Base-by-base conservation (phyloP, 2,329 filamentous ascomycete genomes). In the Phyllosticta citribraziliensis region DNA sequence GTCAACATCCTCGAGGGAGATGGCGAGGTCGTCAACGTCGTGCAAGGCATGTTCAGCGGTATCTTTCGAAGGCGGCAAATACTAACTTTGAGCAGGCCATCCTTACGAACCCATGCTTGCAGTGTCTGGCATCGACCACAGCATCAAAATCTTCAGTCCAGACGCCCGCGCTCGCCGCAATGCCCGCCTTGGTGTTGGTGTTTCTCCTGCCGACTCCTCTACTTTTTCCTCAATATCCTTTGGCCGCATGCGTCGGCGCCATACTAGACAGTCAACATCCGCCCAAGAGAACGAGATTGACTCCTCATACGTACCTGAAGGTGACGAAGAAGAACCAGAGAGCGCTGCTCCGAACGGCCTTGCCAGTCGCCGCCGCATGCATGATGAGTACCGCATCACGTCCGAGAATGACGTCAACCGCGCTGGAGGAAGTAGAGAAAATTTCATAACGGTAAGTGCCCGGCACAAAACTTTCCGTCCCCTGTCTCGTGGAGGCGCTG, bases 11-110 rank as follows among this genome's bases (percentile, higher is more conserved):
- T 88, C 6, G 80, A 86, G 69, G 85, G 83, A 1, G 85, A 88
- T 68, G 82, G 82, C 24, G 85, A 88, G 64, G 83, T 87, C n/a
- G 85, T 88, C 61, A 88, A 88, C 66, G 85, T 88, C 17, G 76
- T 87, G 14, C 83, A 86, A 78, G 83, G 82, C 80, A 69, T 56
- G 70, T 60, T 6, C 9, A 17, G 12, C 8, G 27, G 27, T 58
- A 12, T 22, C 25, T 2, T 22, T 12, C 5, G 11, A 11, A n/a
- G 14, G 25, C 4, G 11, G 14, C 17, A 6, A 27, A n/a, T 20
- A 10, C 57, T 55, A 27, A 50, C n/a, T 6, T 52, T 20, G 20
- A 33, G 2, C 17, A 81, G 82, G 82, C 2, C 85, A 88, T 69
- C 85, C 85, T 1, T 86, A 86, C 66, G 85, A 88, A 68, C 84